phyloP scores from a whole-genome alignment of 1,284 basidiomycete species.

The Rhodofomes roseus region DNA sequence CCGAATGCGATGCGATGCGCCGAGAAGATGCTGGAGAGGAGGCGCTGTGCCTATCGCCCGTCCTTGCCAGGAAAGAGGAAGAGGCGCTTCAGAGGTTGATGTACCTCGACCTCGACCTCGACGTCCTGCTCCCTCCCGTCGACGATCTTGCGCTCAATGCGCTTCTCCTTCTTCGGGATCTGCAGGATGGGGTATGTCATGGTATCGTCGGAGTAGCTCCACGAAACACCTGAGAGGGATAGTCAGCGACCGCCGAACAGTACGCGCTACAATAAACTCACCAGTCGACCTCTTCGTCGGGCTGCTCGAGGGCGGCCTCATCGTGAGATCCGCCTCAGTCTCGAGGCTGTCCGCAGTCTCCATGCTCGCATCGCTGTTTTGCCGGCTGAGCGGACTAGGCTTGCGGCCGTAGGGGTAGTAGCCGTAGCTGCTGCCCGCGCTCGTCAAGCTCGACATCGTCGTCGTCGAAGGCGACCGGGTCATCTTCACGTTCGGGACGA shows the following conservation, averaged over 20 bases:
- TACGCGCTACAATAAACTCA: constrained; percentile 15
- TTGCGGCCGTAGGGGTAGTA: constrained; percentile 16
- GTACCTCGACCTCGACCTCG: constrained; percentile 49
- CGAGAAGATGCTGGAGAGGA: neutral
- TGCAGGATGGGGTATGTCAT: constrained; percentile 64
- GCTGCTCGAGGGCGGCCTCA: constrained; percentile 11
- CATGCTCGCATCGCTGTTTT: constrained; percentile 29
- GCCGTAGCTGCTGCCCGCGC: constrained; percentile 19
- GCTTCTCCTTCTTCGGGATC: constrained; percentile 52
- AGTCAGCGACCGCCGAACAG: constrained; percentile 11
- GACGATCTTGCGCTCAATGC: constrained; percentile 40
- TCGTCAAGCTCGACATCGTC: constrained; percentile 22
- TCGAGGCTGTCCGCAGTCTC: constrained; percentile 1
- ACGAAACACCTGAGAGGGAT: constrained; percentile 47
- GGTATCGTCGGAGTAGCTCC: constrained; percentile 63
- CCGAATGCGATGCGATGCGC: neutral
- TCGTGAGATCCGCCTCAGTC: constrained; percentile 24
- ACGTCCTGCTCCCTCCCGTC: constrained; percentile 50
- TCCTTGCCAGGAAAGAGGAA: constrained; percentile 43
- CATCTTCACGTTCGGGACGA: constrained; percentile 63
- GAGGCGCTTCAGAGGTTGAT: constrained; percentile 41
- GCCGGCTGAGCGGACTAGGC: constrained; percentile 39
- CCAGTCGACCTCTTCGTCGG: constrained; percentile 27
- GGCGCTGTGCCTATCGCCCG: constrained; percentile 9
- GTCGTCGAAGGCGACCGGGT: constrained; percentile 28